Percentiles rank a stretch among this genome's conserved stretches.
Evolutionary conservation across 1,284 basidiomycete genomes (phyloP).

Genomic region (Megacollybia platyphylla): DNA sequence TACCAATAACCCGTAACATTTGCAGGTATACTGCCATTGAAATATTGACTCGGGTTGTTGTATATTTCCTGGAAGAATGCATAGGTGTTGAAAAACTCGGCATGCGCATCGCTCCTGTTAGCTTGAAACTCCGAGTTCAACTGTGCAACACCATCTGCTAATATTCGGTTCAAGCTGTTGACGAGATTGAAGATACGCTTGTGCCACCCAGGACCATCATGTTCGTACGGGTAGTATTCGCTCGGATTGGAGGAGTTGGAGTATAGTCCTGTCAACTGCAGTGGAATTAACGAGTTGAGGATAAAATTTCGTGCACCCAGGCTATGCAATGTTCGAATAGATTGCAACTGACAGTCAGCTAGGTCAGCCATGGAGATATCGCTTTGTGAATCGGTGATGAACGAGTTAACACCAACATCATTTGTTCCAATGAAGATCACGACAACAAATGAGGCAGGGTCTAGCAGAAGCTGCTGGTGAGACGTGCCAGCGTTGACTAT

Average conservation of each 20-base stretch:
- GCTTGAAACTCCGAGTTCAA: constrained; percentile 8
- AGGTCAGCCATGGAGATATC: constrained; percentile 8
- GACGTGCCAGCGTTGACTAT: constrained; percentile 7
- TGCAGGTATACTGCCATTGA: constrained; percentile 12
- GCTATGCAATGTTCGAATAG: constrained; percentile 8
- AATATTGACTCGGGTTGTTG: constrained; percentile 8
- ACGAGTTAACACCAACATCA: constrained; percentile 11
- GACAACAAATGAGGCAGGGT: constrained; percentile 10
- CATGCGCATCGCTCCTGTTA: constrained; percentile 2
- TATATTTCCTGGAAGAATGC: constrained; percentile 11
- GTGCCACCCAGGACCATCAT: constrained; percentile 11
- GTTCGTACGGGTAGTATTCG: constrained; percentile 9
- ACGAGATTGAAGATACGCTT: constrained; percentile 11
- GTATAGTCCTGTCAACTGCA: constrained; percentile 10
- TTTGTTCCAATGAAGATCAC: constrained; percentile 12
- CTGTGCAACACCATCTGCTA: constrained; percentile 7
- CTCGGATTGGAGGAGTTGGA: constrained; percentile 7
- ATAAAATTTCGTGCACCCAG: constrained; percentile 12
- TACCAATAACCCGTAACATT: constrained; percentile 7
- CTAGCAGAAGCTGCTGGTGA: constrained; percentile 9
- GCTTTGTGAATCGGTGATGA: constrained; percentile 6
- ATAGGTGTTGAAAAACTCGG: constrained; percentile 11
- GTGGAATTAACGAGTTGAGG: constrained; percentile 11
- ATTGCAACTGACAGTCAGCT: constrained; percentile 10
- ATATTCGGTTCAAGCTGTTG: constrained; percentile 8